phyloP scores from a whole-genome alignment of 2,329 filamentous ascomycete genomes.

The Colletotrichum sp. region DNA sequence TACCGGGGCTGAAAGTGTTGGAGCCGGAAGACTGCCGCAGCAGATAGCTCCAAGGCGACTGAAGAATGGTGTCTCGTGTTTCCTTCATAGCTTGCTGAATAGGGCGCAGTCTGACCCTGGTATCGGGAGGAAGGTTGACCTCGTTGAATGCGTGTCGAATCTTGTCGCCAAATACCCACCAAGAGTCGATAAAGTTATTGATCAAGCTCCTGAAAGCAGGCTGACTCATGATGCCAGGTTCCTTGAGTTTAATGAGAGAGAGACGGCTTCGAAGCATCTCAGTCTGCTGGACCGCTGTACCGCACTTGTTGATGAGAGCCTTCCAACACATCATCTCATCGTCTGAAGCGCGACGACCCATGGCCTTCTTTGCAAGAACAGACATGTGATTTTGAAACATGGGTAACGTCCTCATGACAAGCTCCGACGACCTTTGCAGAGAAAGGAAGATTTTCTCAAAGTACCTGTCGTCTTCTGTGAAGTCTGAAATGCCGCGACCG shows the following conservation, averaged over 20 bases:
- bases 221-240: slow-evolving; percentile 75
- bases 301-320: slow-evolving; percentile 73
- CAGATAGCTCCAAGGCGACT: slow-evolving; percentile 62
- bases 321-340: slow-evolving; percentile 71
- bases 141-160: slow-evolving; percentile 61
- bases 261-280: slow-evolving; percentile 76
- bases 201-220: slow-evolving; percentile 71
- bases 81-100: slow-evolving; percentile 86
- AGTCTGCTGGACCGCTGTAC: slow-evolving; percentile 73
- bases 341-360: slow-evolving; percentile 63
- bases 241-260: slow-evolving; percentile 82
- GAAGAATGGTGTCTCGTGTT: slow-evolving; percentile 72
- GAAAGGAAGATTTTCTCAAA: slow-evolving; percentile 86
- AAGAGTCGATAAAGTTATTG: slow-evolving; percentile 75
- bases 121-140: slow-evolving; percentile 66
- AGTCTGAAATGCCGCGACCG: slow-evolving; percentile 62
- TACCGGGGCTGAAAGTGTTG: slow-evolving; percentile 24
- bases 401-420: slow-evolving; percentile 75
- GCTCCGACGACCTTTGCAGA: slow-evolving; percentile 74
- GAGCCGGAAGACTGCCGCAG: slow-evolving; percentile 29
- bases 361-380: slow-evolving; percentile 66
- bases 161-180: slow-evolving; percentile 68
- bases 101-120: slow-evolving; percentile 76
- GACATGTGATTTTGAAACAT: slow-evolving; percentile 71
- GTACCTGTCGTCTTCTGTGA: slow-evolving; percentile 76